Evolutionary conservation across 805 yeast species (phyloP), one percentile per base, ranked within the genome.

Genomic region (Hanseniaspora clermontiae): DNA sequence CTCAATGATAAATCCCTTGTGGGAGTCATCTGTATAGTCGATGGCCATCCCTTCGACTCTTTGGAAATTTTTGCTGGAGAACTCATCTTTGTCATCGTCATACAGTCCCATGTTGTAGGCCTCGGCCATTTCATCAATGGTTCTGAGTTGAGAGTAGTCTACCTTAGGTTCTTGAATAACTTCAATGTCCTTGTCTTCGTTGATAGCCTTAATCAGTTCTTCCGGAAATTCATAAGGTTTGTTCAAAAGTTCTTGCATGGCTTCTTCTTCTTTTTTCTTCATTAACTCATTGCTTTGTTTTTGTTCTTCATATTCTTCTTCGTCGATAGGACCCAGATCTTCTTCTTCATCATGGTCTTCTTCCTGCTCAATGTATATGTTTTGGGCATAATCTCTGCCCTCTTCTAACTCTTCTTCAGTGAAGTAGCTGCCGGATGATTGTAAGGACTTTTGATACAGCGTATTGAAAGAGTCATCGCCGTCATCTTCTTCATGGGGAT

Each of bases 81-180:
- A 74, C 0, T 80, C 77, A 27, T 69, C 73, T 10, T 77, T 66
- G 60, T 82, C 85, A 59, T 79, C 85, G 62, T 81, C 84, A 62
- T 79, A 81, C 60, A 77, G 65, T 0, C 86, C 87, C 24, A 73
- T 61, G n/a, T 73, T 69, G 60, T 82, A 82, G 0, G 84, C 84
- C 52, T 74, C 72, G 0, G 79, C 84, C 82, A 81, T 77, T 3
- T 77, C 73, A 50, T 80, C 83, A 60, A 77, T 57, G 61, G 79
- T 77, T 19, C 71, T 70, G 32, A 77, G 58, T 1, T 72, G 61
- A 10, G 63, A 65, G 60, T 72, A 77, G 59, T 79, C 82, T 9
- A 71, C 62, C 17, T 58, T 60, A 6, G 70, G 68, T 8, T 62
- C 61, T 27, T 58, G 59, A 3, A 62, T 57, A 14, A 51, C 40